Evolutionary conservation across 352 stramenopile species (phyloP), one percentile per base, ranked within the genome.

Genomic region (Globisporangium acanthophoron): DNA sequence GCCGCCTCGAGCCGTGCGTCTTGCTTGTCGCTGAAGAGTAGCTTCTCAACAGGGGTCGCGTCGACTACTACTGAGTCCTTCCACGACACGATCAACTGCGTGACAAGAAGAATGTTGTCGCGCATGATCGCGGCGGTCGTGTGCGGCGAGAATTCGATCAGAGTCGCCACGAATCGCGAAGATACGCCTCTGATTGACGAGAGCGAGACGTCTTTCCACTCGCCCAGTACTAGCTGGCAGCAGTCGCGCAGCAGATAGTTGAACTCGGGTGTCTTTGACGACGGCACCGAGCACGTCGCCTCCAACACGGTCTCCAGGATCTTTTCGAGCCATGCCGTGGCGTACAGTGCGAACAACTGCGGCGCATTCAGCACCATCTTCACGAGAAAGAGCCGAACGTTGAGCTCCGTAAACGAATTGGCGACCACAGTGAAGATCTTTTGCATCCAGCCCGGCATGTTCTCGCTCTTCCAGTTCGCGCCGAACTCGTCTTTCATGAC

Each of bases 391-490:
- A 92, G 62, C 5, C 80, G 77, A 47, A 91, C 68, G 56, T 84
- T 77, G n/a, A 90, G 57, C 33, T 69, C 63, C 1, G 68, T 69
- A 13, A 67, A 73, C 6, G 63, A 44, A 35, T 83, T 65, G 4
- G 66, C 37, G 1, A 86, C 65, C 12, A 89, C 70, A 29, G 76
- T 62, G 48, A 72, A 86, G 5, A 94, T 63, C 56, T 85, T 90
- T 18, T 81, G 76, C 81, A 94, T 94, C 85, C 85, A 94, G 12
- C 65, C 68, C 21, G 82, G 85, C 82, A 92, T 90, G 2, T 40
- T n/a, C 3, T 58, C 68, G 15, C 55, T 44, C 3, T 61, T 57
- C 85, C 85, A 94, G 13, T 57, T 71, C 13, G 58, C 63, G 13
- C 75, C 68, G 61, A 92, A 94, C 40, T 91, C 77, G 7, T 53